Evolutionary conservation across 768 basidiomycete species (phyloP).

Genomic region (Serendipita vermifera): DNA sequence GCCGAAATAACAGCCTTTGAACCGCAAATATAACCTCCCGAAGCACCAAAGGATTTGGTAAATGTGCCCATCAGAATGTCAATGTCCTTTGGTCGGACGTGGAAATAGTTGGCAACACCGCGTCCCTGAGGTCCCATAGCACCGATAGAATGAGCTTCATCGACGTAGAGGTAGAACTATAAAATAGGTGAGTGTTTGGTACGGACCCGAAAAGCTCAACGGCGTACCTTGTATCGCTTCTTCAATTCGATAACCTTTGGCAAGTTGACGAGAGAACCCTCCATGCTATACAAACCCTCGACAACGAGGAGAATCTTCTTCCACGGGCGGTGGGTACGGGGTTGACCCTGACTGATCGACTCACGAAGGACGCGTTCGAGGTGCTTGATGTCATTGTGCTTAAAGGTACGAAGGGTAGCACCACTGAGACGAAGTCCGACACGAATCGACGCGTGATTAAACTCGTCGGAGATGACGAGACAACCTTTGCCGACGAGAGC

Average conservation of each 20-base stretch:
- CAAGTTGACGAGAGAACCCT: conserved; percentile 83
- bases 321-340: conserved; percentile 97
- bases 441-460: conserved; percentile 92
- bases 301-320: conserved; percentile 93
- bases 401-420: conserved; percentile 83
- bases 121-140: conserved; percentile 90
- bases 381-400: conserved; percentile 86
- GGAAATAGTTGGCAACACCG: conserved; percentile 91
- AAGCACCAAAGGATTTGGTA: conserved; percentile 87
- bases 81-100: conserved; percentile 60
- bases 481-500: conserved; percentile 83
- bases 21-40: conserved; percentile 90
- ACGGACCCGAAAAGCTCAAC: not conserved
- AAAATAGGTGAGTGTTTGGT: conserved; percentile 2
- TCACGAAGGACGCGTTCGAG: conserved; percentile 75
- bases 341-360: conserved; percentile 92
- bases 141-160: conserved; percentile 96
- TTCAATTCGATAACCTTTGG: conserved; percentile 77
- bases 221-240: conserved; percentile 80
- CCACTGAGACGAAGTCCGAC: conserved; percentile 83
- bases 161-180: conserved; percentile 90
- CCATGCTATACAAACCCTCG: conserved; percentile 97
- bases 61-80: conserved; percentile 99
- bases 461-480: conserved; percentile 90
- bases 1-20: conserved; percentile 66